Conservation (phyloP, 805 yeast genomes). For the Candida vaughaniae region DNA sequence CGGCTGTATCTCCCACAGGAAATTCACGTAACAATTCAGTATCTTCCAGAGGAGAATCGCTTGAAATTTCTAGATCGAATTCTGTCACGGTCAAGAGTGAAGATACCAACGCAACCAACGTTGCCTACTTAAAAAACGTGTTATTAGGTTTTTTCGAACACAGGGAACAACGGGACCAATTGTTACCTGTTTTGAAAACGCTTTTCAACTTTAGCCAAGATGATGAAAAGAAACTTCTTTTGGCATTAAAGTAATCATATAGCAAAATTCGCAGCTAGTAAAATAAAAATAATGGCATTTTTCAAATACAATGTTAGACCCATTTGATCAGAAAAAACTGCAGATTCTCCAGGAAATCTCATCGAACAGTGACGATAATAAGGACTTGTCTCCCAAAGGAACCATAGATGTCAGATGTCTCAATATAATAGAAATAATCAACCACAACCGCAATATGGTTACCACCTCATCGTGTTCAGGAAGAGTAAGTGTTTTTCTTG, state of each 20-base stretch:
- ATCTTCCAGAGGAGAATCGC: constrained; percentile 10
- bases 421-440: constrained; percentile 71
- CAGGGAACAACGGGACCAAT: constrained; percentile 82
- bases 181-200: constrained; percentile 82
- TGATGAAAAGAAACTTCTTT: constrained; percentile 72
- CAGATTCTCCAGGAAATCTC: constrained; percentile 53
- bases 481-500: constrained; percentile 76
- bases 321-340: constrained; percentile 67
- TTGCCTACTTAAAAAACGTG: constrained; percentile 85
- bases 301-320: constrained; percentile 36
- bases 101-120: constrained; percentile 16
- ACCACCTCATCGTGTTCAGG: constrained; percentile 92
- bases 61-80: constrained; percentile 4
- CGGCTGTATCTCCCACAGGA: constrained; percentile 2
- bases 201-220: constrained; percentile 63
- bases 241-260: constrained; percentile 48
- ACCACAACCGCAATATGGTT: constrained; percentile 63
- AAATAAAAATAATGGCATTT: too few species aligned
- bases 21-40: constrained; percentile 1
- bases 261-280: background rate
- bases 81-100: constrained; percentile 6
- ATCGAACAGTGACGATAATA: constrained; percentile 38
- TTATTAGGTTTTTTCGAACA: constrained; percentile 89
- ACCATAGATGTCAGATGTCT: constrained; percentile 71
- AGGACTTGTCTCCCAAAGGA: constrained; percentile 85